A percentile compares a stretch with the other conserved stretches of the same genome.
Conservation (phyloP, 2,329 filamentous ascomycete genomes). For the Colletotrichum eleusines region DNA sequence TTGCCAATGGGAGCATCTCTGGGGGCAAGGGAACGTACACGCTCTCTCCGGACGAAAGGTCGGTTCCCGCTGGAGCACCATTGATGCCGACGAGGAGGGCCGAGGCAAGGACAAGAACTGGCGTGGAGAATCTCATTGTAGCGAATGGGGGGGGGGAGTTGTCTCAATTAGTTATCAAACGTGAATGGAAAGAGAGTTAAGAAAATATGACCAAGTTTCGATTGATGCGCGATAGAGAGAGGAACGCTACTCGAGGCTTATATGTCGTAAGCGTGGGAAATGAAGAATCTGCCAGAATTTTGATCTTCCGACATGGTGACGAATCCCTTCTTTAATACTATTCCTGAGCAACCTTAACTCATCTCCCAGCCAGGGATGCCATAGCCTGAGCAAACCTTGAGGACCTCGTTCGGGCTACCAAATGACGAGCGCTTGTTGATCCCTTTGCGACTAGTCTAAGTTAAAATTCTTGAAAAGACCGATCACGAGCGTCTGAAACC, state of each 20-base stretch:
- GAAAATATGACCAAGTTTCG: constrained; percentile 19
- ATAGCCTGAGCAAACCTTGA: constrained; percentile 28
- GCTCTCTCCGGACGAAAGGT: constrained; percentile 1
- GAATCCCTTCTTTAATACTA: constrained; percentile 30
- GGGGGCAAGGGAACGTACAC: neutral
- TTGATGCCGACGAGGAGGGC: constrained; percentile 38
- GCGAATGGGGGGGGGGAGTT: neutral
- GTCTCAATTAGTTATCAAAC: neutral
- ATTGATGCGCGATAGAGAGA: constrained; percentile 14
- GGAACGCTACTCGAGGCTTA: constrained; percentile 10
- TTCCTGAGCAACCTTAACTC: neutral
- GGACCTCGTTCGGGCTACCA: neutral
- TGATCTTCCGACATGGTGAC: neutral
- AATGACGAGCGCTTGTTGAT: neutral
- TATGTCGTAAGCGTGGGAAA: constrained; percentile 26
- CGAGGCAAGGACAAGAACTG: constrained; percentile 33
- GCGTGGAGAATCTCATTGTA: constrained; percentile 32
- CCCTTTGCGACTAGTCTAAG: constrained; percentile 12
- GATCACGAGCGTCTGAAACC: constrained; percentile 37
- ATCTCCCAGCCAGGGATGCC: constrained; percentile 19
- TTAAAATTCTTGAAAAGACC: constrained; percentile 35
- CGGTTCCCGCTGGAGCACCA: constrained; percentile 31
- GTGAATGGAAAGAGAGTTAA: neutral
- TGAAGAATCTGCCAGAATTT: constrained; percentile 22
- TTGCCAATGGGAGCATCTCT: neutral